Conservation (phyloP, 2,329 filamentous ascomycete species). For the Fusarium sp. region DNA sequence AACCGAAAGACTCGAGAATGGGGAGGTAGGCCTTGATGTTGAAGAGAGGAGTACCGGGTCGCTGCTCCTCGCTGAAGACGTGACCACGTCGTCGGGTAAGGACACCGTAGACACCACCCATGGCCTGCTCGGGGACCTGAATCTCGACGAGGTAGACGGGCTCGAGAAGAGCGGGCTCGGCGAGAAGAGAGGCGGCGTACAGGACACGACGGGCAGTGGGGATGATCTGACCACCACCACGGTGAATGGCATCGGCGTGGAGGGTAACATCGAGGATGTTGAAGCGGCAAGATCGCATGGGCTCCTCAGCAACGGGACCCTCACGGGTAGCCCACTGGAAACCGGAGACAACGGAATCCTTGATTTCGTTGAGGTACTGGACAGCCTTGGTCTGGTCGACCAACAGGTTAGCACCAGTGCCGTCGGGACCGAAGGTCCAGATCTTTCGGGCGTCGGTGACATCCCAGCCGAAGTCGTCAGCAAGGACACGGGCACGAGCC, state of each 20-base stretch:
- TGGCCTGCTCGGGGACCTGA: slow-evolving; percentile 96
- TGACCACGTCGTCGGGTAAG: slow-evolving; percentile 98
- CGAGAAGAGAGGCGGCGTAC: slow-evolving; percentile 91
- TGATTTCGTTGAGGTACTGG: slow-evolving; percentile 99
- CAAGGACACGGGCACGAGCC: slow-evolving; percentile 93
- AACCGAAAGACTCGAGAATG: slow-evolving; percentile 98
- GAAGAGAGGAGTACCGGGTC: slow-evolving; percentile 98
- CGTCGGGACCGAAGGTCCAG: slow-evolving; percentile 99
- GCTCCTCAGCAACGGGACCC: slow-evolving; percentile 97
- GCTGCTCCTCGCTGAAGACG: slow-evolving; percentile 98
- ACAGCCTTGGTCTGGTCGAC: slow-evolving; percentile 99
- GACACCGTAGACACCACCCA: slow-evolving; percentile 99
- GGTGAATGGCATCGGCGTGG: slow-evolving; percentile 99
- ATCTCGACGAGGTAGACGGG: slow-evolving; percentile 99
- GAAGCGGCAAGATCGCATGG: slow-evolving; percentile 96
- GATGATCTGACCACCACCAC: slow-evolving; percentile 99
- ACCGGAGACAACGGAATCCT: slow-evolving; percentile 99
- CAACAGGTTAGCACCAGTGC: slow-evolving; percentile 96
- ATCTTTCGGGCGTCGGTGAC: slow-evolving; percentile 99
- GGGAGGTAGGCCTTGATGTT: slow-evolving; percentile 98
- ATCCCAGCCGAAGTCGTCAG: slow-evolving; percentile 98
- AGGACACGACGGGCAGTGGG: slow-evolving; percentile 97
- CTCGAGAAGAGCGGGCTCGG: slow-evolving; percentile 91
- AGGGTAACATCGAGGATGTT: slow-evolving; percentile 99
- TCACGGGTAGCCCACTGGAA: slow-evolving; percentile 99